Evolutionary conservation across 352 stramenopile genomes (phyloP).

Genomic region (Plasmopara muralis): DNA sequence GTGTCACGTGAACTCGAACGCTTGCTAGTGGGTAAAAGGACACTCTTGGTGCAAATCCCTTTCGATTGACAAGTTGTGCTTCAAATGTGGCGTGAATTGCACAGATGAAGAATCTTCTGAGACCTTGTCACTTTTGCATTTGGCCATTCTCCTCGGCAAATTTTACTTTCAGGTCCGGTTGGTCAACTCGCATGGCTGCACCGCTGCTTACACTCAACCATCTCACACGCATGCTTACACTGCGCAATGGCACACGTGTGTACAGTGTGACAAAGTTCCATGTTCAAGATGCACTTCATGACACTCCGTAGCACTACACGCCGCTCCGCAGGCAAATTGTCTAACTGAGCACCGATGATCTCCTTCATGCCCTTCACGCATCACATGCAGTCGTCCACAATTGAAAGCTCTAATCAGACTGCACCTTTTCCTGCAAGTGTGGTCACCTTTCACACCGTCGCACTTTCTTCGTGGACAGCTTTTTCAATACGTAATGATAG

Average conservation of each 20-base stretch:
- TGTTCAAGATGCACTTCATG: constrained; percentile 26
- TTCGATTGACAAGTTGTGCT: constrained; percentile 20
- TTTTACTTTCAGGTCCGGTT: constrained; percentile 5
- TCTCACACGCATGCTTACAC: constrained; percentile 31
- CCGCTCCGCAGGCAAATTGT: constrained; percentile 23
- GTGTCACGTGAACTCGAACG: constrained; percentile 26
- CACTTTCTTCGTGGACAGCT: constrained; percentile 32
- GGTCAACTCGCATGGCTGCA: constrained; percentile 24
- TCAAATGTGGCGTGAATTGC: constrained; percentile 25
- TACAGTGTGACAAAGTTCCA: constrained; percentile 21
- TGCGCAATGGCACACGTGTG: constrained; percentile 31
- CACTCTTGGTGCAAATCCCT: constrained; percentile 30
- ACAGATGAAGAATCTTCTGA: constrained; percentile 21
- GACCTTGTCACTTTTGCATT: background rate
- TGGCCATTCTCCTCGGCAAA: constrained; percentile 26
- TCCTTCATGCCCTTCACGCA: constrained; percentile 22
- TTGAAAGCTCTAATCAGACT: constrained; percentile 24
- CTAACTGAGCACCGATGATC: constrained; percentile 32
- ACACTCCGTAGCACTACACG: constrained; percentile 30
- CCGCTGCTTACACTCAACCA: constrained; percentile 24
- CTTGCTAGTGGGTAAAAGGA: constrained; percentile 26
- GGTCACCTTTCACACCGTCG: constrained; percentile 30
- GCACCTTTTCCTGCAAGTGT: constrained; percentile 30
- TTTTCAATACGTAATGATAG: constrained; percentile 28
- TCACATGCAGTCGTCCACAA: constrained; percentile 22